Conservation (phyloP, 2,329 filamentous ascomycete genomes). For the Monilinia polystroma region DNA sequence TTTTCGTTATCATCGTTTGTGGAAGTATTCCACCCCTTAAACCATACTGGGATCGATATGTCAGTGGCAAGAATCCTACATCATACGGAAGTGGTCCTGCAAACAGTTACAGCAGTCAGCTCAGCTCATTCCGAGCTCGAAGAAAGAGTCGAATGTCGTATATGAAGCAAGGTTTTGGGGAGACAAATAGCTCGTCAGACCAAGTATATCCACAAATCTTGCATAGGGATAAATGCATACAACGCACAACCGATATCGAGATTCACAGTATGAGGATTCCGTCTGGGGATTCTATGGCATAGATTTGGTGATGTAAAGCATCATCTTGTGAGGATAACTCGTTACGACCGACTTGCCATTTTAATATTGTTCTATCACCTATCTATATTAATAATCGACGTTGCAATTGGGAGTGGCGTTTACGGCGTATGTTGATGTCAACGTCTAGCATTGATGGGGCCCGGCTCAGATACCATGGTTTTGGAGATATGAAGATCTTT, state of each 20-base stretch:
- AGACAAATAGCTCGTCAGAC: not conserved
- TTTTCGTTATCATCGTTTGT: conserved; percentile 22
- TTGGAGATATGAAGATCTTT: not conserved
- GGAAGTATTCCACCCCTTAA: conserved; percentile 23
- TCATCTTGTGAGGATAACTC: not conserved
- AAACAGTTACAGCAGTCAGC: conserved; percentile 8
- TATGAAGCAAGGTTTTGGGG: conserved; percentile 9
- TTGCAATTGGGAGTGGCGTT: not conserved
- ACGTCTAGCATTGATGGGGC: not conserved
- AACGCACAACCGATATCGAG: conserved; percentile 18
- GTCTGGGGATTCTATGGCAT: not conserved
- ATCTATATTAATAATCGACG: not conserved
- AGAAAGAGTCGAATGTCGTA: conserved; percentile 9
- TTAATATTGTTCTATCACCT: not conserved
- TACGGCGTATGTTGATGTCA: not conserved
- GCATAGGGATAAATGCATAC: conserved; percentile 18
- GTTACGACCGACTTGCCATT: not conserved
- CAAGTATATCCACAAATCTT: not conserved
- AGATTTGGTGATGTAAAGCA: not conserved
- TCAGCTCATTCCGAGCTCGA: not conserved
- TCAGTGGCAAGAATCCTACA: not conserved
- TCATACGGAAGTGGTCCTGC: not conserved
- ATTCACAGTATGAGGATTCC: conserved; percentile 7
- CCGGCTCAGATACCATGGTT: not conserved
- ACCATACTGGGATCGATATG: conserved; percentile 12